Percentiles rank a stretch among this genome's conserved stretches.
Conservation (phyloP, 805 yeast species). For the Wickerhamiella bombiphila region DNA sequence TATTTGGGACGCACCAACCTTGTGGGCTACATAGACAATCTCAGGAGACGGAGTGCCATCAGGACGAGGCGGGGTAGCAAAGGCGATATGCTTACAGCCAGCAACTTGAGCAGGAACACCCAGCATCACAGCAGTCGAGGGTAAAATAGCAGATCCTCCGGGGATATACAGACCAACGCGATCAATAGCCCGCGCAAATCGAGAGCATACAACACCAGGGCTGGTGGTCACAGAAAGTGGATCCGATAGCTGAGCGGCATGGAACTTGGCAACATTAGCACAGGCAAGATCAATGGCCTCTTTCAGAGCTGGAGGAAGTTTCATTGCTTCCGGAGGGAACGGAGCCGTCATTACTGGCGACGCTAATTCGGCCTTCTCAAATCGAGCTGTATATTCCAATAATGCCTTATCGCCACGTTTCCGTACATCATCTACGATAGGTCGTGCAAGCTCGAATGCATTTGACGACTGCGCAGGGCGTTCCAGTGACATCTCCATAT, state of each 20-base stretch:
- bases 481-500: slow-evolving; percentile 41
- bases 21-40: slow-evolving; percentile 92
- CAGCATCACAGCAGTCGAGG: slow-evolving; percentile 94
- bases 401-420: slow-evolving; percentile 73
- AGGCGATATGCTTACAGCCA: slow-evolving; percentile 77
- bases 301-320: slow-evolving; percentile 56
- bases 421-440: slow-evolving; percentile 70
- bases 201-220: slow-evolving; percentile 86
- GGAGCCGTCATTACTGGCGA: slow-evolving; percentile 79
- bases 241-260: slow-evolving; percentile 71
- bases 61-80: slow-evolving; percentile 91
- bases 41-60: slow-evolving; percentile 94
- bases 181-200: slow-evolving; percentile 91
- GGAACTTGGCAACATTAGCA: slow-evolving; percentile 80
- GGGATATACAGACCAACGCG: slow-evolving; percentile 93
- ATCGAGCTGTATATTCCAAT: slow-evolving; percentile 77
- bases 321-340: slow-evolving; percentile 63
- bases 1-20: slow-evolving; percentile 80
- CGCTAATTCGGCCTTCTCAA: slow-evolving; percentile 64
- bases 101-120: slow-evolving; percentile 99
- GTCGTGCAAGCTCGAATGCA: slow-evolving; percentile 83
- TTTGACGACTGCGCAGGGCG: slow-evolving; percentile 96
- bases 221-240: slow-evolving; percentile 73
- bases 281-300: slow-evolving; percentile 81
- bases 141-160: slow-evolving; percentile 97